phyloP scores from a whole-genome alignment of 106 monocot species.

The Posidonia australis region DNA sequence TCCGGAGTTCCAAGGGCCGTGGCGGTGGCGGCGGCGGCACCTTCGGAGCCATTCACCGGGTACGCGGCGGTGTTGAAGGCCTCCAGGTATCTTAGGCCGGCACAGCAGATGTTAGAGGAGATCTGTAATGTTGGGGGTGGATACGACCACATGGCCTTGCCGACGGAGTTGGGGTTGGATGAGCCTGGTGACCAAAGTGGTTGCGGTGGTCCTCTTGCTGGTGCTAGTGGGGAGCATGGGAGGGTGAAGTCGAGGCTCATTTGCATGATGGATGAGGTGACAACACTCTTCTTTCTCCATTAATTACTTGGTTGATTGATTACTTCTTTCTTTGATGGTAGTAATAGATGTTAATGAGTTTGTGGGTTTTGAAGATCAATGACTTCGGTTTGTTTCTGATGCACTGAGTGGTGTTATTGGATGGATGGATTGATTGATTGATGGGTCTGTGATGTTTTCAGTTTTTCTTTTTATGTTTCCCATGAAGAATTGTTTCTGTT shows the following conservation, averaged over 20 bases:
- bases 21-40: constrained; percentile 1
- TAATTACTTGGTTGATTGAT: too few relatives aligned
- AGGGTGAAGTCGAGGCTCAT: constrained; percentile 63
- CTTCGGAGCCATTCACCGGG: constrained; percentile 17
- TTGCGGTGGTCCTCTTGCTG: neutral
- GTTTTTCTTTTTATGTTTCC: too few relatives aligned
- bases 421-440: too few relatives aligned
- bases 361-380: too few relatives aligned
- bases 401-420: too few relatives aligned
- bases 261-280: constrained; percentile 75
- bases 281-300: neutral
- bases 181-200: neutral
- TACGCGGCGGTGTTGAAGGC: constrained; percentile 16
- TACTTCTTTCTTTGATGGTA: too few relatives aligned
- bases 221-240: constrained; percentile 25
- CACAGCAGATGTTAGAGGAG: constrained; percentile 19
- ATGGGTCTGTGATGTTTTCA: too few relatives aligned
- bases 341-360: too few relatives aligned
- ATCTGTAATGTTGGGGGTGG: neutral
- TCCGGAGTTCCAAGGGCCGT: neutral
- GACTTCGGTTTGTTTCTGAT: too few relatives aligned
- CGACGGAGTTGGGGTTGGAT: neutral
- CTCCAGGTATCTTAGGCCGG: constrained; percentile 15
- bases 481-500: too few relatives aligned
- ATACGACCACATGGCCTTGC: neutral